Evolutionary conservation across 257 asterid genomes (phyloP).

Genomic region (Nicotiana obtusifolia): DNA sequence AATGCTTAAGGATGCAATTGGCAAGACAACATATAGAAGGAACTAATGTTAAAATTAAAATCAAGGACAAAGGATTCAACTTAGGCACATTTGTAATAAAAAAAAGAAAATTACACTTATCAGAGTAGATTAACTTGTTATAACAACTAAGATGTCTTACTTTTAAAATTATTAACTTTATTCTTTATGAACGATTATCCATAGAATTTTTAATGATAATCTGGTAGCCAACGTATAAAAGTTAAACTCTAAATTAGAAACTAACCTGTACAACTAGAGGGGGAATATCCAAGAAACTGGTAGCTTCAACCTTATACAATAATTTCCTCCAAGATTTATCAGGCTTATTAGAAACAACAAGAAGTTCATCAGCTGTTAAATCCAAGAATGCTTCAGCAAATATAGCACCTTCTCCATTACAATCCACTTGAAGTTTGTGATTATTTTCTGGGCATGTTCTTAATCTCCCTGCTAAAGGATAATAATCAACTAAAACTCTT

Average conservation of each 20-base stretch:
- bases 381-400: slow-evolving; percentile 67
- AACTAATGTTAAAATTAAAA: no score
- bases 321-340: slow-evolving; percentile 57
- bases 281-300: slow-evolving; percentile 59
- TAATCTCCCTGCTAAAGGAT: slow-evolving; percentile 79
- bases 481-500: slow-evolving; percentile 53
- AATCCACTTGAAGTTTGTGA: slow-evolving; percentile 60
- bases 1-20: no score
- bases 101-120: no score
- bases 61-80: no score
- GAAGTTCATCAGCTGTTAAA: slow-evolving; percentile 42
- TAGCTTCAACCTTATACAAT: slow-evolving; percentile 47
- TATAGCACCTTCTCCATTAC: slow-evolving; percentile 80
- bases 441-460: slow-evolving; percentile 34
- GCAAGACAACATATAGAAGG: no score
- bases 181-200: no score
- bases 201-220: neutral
- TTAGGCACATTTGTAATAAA: no score
- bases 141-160: no score
- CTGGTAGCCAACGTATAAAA: neutral
- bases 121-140: no score
- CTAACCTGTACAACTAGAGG: slow-evolving; percentile 79
- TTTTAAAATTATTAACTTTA: no score
- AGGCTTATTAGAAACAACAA: slow-evolving; percentile 43
- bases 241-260: neutral